These are phyloP conservation scores for Cladophialophora carrionii DNA, from an alignment of 2,329 filamentous ascomycete species.

Conservation along the genomic window DNA sequence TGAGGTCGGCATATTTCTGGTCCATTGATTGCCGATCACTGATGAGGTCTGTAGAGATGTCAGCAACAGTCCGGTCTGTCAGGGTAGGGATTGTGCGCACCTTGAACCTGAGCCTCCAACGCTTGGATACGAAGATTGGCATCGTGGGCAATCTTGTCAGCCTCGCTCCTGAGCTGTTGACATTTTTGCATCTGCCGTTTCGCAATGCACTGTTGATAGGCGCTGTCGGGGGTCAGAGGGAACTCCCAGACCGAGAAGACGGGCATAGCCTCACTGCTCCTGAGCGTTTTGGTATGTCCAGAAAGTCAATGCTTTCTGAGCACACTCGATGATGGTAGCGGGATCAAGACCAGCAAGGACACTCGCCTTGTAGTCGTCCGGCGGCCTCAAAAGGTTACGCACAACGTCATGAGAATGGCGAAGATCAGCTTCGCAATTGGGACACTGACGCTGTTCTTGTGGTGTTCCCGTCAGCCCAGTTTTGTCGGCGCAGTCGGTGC, in stretches of 20 bases:
- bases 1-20: constrained; percentile 73
- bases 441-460: constrained; percentile 65
- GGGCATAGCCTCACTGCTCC: constrained; percentile 64
- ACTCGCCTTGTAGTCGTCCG: constrained; percentile 87
- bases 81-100: constrained; percentile 46
- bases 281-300: constrained; percentile 86
- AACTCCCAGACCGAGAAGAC: background rate
- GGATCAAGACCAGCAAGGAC: constrained; percentile 82
- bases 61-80: constrained; percentile 39
- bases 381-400: constrained; percentile 71
- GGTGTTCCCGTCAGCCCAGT: constrained; percentile 64
- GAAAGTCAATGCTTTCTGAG: constrained; percentile 75
- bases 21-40: constrained; percentile 65
- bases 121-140: constrained; percentile 72
- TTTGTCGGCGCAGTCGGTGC: constrained; percentile 69
- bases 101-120: constrained; percentile 66
- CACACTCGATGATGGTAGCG: constrained; percentile 81
- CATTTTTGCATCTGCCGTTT: constrained; percentile 76
- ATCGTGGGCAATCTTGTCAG: constrained; percentile 74
- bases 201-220: constrained; percentile 75
- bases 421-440: constrained; percentile 72
- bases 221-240: constrained; percentile 51
- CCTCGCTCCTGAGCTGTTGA: constrained; percentile 62
- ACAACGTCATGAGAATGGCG: constrained; percentile 74
- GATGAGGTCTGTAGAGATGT: constrained; percentile 55